A percentile compares a stretch with the other conserved stretches of the same genome.
Evolutionary conservation across 2,329 filamentous ascomycete species (phyloP).

Genomic region (Colletotrichum scovillei): DNA sequence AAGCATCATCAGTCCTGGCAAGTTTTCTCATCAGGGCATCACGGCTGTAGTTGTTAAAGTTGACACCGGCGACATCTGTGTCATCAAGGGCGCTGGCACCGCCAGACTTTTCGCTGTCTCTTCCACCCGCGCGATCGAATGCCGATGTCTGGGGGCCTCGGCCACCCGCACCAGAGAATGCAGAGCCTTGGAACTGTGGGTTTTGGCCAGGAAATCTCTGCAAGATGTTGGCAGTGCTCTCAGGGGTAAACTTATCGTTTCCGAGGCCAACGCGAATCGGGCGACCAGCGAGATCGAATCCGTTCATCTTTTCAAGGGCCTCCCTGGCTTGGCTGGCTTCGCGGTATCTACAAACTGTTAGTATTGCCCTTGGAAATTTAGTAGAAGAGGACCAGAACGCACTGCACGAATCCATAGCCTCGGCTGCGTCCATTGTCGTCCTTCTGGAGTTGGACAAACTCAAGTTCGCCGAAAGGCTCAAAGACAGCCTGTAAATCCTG

Average conservation of each 20-base stretch:
- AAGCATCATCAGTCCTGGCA: constrained; percentile 88
- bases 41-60: constrained; percentile 99
- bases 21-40: constrained; percentile 99
- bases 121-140: constrained; percentile 90
- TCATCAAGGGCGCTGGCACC: constrained; percentile 96
- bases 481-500: constrained; percentile 96
- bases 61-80: constrained; percentile 96
- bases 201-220: constrained; percentile 90
- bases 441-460: constrained; percentile 97
- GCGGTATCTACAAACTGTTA: constrained; percentile 76
- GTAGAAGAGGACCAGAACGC: constrained; percentile 55
- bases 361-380: constrained; percentile 31
- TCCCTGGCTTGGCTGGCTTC: constrained; percentile 92
- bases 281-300: constrained; percentile 96
- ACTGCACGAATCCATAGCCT: constrained; percentile 99
- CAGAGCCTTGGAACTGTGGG: constrained; percentile 85
- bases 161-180: constrained; percentile 90
- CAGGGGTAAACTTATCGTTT: constrained; percentile 99
- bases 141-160: constrained; percentile 86
- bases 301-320: constrained; percentile 98
- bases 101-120: constrained; percentile 89
- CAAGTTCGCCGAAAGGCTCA: constrained; percentile 95
- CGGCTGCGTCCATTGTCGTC: constrained; percentile 91
- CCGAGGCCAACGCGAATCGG: constrained; percentile 98
- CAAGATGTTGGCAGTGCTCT: constrained; percentile 91